These are phyloP conservation scores for Croton laevigatus DNA, from an alignment of 441 rosid species.

Conservation along the genomic window DNA sequence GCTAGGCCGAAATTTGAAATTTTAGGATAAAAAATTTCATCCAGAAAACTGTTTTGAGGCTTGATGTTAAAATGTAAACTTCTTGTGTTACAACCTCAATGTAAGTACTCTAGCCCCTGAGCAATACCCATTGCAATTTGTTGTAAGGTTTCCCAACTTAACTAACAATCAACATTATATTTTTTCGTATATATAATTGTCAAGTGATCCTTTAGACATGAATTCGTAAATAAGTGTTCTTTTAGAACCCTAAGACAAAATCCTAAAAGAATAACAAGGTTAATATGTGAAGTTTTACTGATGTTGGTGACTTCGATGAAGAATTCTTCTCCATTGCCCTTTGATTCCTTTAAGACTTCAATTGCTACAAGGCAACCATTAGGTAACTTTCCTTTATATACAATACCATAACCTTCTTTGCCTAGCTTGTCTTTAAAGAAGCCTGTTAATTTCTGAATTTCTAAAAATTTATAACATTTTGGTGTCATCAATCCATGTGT, in stretches of 20 bases:
- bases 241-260: neutral
- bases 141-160: neutral
- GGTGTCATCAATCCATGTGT: neutral
- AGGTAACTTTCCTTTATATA: slow-evolving; percentile 11
- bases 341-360: slow-evolving; percentile 4
- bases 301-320: slow-evolving; percentile 18
- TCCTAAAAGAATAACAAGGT: slow-evolving; percentile 4
- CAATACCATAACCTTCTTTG: slow-evolving; percentile 19
- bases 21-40: neutral
- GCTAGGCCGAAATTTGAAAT: neutral
- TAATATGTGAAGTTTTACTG: slow-evolving; percentile 7
- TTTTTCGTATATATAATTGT: no score
- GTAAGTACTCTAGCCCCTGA: slow-evolving; percentile 27
- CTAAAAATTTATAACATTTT: neutral
- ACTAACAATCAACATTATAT: no score
- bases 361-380: slow-evolving; percentile 15
- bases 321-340: slow-evolving; percentile 18
- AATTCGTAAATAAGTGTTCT: no score
- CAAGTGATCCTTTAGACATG: no score
- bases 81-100: slow-evolving; percentile 25
- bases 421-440: slow-evolving; percentile 12
- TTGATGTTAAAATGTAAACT: slow-evolving; percentile 25
- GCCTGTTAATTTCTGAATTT: neutral
- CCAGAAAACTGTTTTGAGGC: neutral
- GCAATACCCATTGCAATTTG: slow-evolving; percentile 22